These are phyloP conservation scores for Ceratobasidium sp. DNA, from an alignment of 1,284 basidiomycete species.

Conservation along the genomic window DNA sequence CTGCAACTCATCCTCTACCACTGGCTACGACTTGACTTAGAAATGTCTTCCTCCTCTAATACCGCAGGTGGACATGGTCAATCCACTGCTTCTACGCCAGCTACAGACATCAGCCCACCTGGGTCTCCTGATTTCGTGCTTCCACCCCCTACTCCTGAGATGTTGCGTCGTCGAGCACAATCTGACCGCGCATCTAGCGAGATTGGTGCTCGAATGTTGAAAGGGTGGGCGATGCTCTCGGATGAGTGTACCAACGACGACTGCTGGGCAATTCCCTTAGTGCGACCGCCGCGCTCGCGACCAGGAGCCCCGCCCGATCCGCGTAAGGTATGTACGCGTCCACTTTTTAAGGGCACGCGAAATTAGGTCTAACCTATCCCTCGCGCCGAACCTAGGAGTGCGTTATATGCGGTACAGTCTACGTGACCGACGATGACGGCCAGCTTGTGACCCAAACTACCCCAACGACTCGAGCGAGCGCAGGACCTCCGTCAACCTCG, in stretches of 20 bases:
- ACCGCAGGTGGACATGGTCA: conserved; percentile 28
- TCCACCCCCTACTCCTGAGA: conserved; percentile 59
- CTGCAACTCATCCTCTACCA: neutral
- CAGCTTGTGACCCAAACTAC: conserved; percentile 23
- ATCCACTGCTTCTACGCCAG: conserved; percentile 38
- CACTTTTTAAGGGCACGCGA: neutral
- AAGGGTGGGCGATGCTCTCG: conserved; percentile 86
- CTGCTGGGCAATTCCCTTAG: conserved; percentile 52
- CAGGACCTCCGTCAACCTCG: conserved; percentile 15
- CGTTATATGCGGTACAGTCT: conserved; percentile 76
- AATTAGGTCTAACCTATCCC: conserved; percentile 23
- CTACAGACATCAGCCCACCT: conserved; percentile 41
- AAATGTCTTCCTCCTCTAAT: conserved; percentile 41
- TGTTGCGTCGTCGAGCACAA: conserved; percentile 76
- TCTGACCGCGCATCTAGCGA: conserved; percentile 82
- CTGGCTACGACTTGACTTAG: neutral
- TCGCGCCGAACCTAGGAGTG: conserved; percentile 70
- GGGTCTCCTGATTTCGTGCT: conserved; percentile 45
- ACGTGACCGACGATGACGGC: conserved; percentile 56
- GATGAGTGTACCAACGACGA: conserved; percentile 77
- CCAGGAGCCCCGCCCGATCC: conserved; percentile 76
- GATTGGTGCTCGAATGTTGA: conserved; percentile 79
- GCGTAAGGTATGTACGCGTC: conserved; percentile 65
- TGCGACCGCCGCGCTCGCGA: conserved; percentile 50
- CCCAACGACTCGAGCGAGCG: conserved; percentile 3